Evolutionary conservation across 306 rosid species (phyloP).

Genomic region (Cicer yamashitae): DNA sequence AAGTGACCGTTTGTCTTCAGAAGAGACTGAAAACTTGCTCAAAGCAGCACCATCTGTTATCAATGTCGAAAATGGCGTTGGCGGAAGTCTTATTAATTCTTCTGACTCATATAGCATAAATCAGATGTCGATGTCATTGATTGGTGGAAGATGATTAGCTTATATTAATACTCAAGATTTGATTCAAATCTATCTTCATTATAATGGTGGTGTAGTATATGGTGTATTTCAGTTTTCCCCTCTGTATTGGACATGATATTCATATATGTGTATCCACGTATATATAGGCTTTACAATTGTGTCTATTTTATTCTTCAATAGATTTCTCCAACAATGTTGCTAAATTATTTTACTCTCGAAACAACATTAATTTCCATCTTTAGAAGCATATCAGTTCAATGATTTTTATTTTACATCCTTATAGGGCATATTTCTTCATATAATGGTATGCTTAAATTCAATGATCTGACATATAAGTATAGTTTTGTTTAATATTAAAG

Average conservation of each 20-base stretch:
- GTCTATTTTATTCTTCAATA: background rate
- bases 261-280: background rate
- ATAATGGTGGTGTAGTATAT: background rate
- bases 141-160: constrained; percentile 34
- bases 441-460: too few species aligned
- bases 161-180: background rate
- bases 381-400: background rate
- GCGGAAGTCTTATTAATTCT: background rate
- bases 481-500: too few species aligned
- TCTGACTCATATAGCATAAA: constrained; percentile 5
- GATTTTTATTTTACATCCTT: background rate
- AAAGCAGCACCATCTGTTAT: background rate
- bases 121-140: constrained; percentile 6
- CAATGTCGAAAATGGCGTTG: background rate
- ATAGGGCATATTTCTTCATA: background rate
- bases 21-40: constrained; percentile 38
- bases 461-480: too few species aligned
- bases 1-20: background rate
- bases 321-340: background rate
- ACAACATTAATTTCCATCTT: background rate
- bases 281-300: background rate
- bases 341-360: background rate
- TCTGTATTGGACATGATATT: background rate
- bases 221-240: background rate
- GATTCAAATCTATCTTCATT: background rate